Conservation (phyloP, 352 stramenopile species). For the Hyaloperonospora brassicae region DNA sequence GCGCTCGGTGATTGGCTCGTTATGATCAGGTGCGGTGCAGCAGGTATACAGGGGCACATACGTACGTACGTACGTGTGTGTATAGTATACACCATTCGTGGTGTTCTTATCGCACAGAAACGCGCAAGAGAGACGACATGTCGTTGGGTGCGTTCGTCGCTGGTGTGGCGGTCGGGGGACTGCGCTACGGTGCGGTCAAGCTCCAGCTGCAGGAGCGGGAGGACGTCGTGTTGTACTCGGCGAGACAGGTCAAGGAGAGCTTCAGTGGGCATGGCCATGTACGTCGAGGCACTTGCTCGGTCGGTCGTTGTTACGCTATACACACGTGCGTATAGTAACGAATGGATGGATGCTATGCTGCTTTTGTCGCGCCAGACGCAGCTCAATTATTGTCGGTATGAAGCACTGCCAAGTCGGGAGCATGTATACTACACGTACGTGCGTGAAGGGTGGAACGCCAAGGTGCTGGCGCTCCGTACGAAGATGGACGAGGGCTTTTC, state of each 20-base stretch:
- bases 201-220: slow-evolving; percentile 65
- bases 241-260: slow-evolving; percentile 50
- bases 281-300: slow-evolving; percentile 2
- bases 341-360: slow-evolving; percentile 1
- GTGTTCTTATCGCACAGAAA: slow-evolving; percentile 8
- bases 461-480: slow-evolving; percentile 56
- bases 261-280: slow-evolving; percentile 33
- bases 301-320: too few relatives aligned
- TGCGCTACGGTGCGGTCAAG: slow-evolving; percentile 61
- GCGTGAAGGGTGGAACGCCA: slow-evolving; percentile 62
- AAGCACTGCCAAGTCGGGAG: slow-evolving; percentile 53
- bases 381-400: slow-evolving; percentile 42
- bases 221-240: slow-evolving; percentile 60
- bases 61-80: background rate
- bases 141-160: slow-evolving; percentile 64
- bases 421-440: slow-evolving; percentile 80
- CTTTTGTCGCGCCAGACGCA: slow-evolving; percentile 20
- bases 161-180: slow-evolving; percentile 46
- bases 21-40: too few relatives aligned
- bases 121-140: slow-evolving; percentile 26
- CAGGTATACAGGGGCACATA: background rate
- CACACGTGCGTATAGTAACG: background rate
- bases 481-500: slow-evolving; percentile 47
- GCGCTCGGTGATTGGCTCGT: too few relatives aligned
- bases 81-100: too few relatives aligned